Percentiles rank a stretch among this genome's conserved stretches.
phyloP scores from a whole-genome alignment of 768 basidiomycete genomes.

The Tulasnella sp. region DNA sequence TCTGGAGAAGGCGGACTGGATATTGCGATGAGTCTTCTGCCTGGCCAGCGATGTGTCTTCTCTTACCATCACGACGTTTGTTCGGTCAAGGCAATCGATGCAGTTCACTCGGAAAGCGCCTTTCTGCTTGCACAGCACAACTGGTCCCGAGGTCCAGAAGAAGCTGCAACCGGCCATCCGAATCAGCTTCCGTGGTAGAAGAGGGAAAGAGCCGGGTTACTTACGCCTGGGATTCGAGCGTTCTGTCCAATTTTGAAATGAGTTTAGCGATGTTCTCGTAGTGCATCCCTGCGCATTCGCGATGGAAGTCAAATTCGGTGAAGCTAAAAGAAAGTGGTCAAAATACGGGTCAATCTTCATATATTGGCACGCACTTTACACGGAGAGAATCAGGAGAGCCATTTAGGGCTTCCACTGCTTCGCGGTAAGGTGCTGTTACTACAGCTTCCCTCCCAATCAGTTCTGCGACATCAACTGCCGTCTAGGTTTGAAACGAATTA shows the following conservation, averaged over 20 bases:
- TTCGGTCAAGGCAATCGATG: conserved; percentile 92
- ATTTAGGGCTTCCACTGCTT: conserved; percentile 57
- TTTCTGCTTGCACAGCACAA: conserved; percentile 71
- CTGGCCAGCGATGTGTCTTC: neutral
- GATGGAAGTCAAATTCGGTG: conserved; percentile 79
- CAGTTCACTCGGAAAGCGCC: conserved; percentile 90
- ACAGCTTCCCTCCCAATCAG: conserved; percentile 80
- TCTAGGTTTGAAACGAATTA: conserved; percentile 42
- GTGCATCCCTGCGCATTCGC: conserved; percentile 94
- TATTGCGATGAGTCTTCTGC: conserved; percentile 25
- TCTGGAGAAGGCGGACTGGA: conserved; percentile 85
- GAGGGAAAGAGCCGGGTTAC: conserved; percentile 28
- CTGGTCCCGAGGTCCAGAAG: conserved; percentile 72
- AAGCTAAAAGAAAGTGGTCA: conserved; percentile 30
- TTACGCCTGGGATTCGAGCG: conserved; percentile 78
- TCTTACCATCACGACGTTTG: conserved; percentile 84
- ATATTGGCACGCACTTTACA: conserved; percentile 47
- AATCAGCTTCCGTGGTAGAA: neutral
- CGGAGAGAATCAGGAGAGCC: conserved; percentile 53
- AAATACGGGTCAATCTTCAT: neutral
- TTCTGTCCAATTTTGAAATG: conserved; percentile 61
- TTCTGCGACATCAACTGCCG: conserved; percentile 85
- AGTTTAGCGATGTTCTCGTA: conserved; percentile 89
- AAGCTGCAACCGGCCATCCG: conserved; percentile 47
- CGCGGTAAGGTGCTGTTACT: conserved; percentile 73